Conservation (phyloP, 305 asterid species). For the Salvia sclarea region DNA sequence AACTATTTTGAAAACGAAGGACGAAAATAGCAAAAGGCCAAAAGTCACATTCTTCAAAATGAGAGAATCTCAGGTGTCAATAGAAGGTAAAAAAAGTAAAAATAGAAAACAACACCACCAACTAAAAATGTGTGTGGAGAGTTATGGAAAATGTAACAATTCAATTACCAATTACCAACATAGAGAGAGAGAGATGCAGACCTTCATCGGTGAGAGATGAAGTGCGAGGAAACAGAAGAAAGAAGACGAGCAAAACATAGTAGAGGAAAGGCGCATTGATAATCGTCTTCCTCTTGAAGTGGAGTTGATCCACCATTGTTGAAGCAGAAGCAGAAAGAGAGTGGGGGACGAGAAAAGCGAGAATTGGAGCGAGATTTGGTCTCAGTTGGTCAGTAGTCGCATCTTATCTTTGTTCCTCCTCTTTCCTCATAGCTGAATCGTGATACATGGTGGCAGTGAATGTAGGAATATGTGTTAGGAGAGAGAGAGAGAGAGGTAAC, state of each 20-base stretch:
- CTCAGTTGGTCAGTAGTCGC: slow-evolving; percentile 22
- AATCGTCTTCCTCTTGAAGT: slow-evolving; percentile 29
- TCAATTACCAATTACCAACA: not conserved
- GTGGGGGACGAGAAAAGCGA: slow-evolving; percentile 11
- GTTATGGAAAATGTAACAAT: not conserved
- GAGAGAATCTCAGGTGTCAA: slow-evolving; percentile 20
- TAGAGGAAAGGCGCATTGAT: slow-evolving; percentile 28
- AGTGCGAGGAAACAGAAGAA: slow-evolving; percentile 43
- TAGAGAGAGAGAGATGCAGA: slow-evolving; percentile 1
- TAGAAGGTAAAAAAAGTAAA: not conserved
- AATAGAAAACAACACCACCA: not conserved
- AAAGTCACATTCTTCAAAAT: slow-evolving; percentile 27
- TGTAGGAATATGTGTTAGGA: slow-evolving; percentile 37
- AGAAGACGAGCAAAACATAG: slow-evolving; percentile 22
- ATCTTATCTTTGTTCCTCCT: slow-evolving; percentile 32
- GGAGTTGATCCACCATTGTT: slow-evolving; percentile 30
- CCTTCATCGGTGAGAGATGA: slow-evolving; percentile 72
- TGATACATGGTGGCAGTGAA: slow-evolving; percentile 33
- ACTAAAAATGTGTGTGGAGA: not conserved
- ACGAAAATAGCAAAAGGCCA: slow-evolving; percentile 28
- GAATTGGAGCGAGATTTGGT: slow-evolving; percentile 14
- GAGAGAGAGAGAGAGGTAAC: slow-evolving; percentile 33
- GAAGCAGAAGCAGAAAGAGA: slow-evolving; percentile 7
- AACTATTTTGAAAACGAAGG: slow-evolving; percentile 9
- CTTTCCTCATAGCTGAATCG: slow-evolving; percentile 27